phyloP scores from a whole-genome alignment of 148 eudicot genomes.

The Rhododendron molle region DNA sequence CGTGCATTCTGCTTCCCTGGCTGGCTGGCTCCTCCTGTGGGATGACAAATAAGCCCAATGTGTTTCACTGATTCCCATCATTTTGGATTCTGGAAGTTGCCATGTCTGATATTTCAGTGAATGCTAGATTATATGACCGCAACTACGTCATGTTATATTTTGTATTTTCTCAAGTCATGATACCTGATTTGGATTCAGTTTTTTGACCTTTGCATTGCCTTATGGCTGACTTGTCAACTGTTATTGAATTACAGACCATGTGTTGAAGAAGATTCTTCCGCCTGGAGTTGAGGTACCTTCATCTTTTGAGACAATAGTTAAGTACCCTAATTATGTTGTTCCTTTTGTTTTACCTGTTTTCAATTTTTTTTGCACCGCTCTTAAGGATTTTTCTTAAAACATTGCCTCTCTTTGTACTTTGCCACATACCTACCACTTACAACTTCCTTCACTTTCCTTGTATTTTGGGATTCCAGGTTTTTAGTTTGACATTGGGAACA shows the following conservation, averaged over 20 bases:
- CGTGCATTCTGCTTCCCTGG: background rate
- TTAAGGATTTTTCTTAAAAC: background rate
- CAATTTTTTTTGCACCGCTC: background rate
- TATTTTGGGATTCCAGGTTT: background rate
- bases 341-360: background rate
- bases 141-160: background rate
- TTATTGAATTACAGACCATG: constrained; percentile 52
- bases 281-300: constrained; percentile 89
- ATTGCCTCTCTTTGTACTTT: background rate
- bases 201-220: background rate
- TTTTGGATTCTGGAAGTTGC: constrained; percentile 1
- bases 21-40: background rate
- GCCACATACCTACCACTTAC: background rate
- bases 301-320: constrained; percentile 97
- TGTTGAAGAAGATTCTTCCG: constrained; percentile 91
- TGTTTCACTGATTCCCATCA: background rate
- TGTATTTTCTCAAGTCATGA: background rate
- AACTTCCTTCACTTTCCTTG: background rate
- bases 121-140: background rate
- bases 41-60: background rate
- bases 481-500: background rate
- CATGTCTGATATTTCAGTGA: background rate
- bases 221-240: constrained; percentile 6
- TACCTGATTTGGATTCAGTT: background rate
- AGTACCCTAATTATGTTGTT: constrained; percentile 40